Evolutionary conservation across 805 yeast species (phyloP), one percentile per base, ranked within the genome.

Genomic region (Candida suzukii): DNA sequence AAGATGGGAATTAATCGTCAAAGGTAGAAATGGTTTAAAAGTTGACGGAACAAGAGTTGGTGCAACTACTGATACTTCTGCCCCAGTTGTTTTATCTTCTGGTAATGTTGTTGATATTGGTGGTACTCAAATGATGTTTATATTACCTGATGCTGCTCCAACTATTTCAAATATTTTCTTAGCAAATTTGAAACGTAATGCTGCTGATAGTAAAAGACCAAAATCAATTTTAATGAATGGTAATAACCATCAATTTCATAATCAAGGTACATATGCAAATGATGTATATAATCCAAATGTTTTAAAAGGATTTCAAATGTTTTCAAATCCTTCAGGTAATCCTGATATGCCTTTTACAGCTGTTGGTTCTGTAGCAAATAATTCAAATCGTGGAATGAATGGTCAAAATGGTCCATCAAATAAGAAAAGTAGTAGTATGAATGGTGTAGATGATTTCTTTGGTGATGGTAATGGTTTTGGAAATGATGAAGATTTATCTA

Each of bases 121-220:
- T 16, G 97, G 97, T 6, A 88, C 96, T 11, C 98, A 93, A 63
- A 93, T 93, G 98, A 91, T 93, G 95, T 93, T 93, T 58, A 93
- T 93, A 30, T 68, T 93, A 49, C 99, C 99, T 2, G 97, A 90
- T 58, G 79, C 86, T 4, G 77, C 78, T 12, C 96, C 96, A 3
- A 66, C 63, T 27, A 71, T 90, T 8, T 74, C 84, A 46, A 70
- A 62, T 34, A 63, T 64, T 37, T 68, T 76, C 58, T 57, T 72
- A 41, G 50, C 57, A 34, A 57, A 61, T 38, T 61, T 74, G 33
- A 54, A 52, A 37, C 47, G 47, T 28, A 16, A 16, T 25, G 14
- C 29, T 7, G 8, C 6, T 17, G 22, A 17, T 12, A 21, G 28
- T 5, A 28, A 37, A 17, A 35, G 37, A 35, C 29, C 29, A n/a